These are phyloP conservation scores for Cordyceps farinosa DNA, from an alignment of 2,329 filamentous ascomycete species.

Conservation along the genomic window DNA sequence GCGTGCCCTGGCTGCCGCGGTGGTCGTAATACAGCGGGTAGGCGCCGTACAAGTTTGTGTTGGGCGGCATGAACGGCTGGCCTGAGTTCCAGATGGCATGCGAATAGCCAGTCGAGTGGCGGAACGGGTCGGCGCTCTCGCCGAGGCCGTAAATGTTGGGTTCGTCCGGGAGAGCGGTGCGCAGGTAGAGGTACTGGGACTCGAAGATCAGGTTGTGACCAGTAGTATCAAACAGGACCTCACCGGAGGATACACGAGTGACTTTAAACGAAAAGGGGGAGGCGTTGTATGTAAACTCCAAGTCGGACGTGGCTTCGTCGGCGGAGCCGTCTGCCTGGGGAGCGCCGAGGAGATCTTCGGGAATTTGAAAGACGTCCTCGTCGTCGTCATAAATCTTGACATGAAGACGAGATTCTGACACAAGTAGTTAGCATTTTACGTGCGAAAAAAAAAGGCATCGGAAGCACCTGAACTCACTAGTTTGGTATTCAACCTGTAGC, in stretches of 20 bases:
- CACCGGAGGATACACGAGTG: constrained; percentile 34
- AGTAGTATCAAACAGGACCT: constrained; percentile 67
- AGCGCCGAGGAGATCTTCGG: constrained; percentile 61
- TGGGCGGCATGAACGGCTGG: constrained; percentile 55
- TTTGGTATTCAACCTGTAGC: constrained; percentile 7
- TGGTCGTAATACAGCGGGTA: constrained; percentile 77
- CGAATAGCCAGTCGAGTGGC: constrained; percentile 57
- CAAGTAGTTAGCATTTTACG: too few species aligned
- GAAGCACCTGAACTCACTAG: background rate
- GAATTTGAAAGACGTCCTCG: constrained; percentile 71
- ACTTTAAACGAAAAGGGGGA: constrained; percentile 67
- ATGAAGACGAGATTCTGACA: constrained; percentile 62
- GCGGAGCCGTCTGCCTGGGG: constrained; percentile 16
- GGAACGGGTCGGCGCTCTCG: constrained; percentile 70
- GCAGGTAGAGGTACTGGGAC: constrained; percentile 70
- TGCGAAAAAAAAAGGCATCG: too few species aligned
- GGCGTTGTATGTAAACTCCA: constrained; percentile 43
- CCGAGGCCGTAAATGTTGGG: constrained; percentile 76
- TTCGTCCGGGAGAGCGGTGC: constrained; percentile 64
- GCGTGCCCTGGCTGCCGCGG: constrained; percentile 48
- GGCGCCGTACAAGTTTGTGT: constrained; percentile 66
- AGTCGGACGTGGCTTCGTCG: constrained; percentile 33
- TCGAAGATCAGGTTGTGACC: constrained; percentile 68
- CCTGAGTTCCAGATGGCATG: constrained; percentile 67
- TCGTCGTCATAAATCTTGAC: constrained; percentile 69